These are phyloP conservation scores for Colletotrichum magnum DNA, from an alignment of 2,329 filamentous ascomycete genomes.

Conservation along the genomic window DNA sequence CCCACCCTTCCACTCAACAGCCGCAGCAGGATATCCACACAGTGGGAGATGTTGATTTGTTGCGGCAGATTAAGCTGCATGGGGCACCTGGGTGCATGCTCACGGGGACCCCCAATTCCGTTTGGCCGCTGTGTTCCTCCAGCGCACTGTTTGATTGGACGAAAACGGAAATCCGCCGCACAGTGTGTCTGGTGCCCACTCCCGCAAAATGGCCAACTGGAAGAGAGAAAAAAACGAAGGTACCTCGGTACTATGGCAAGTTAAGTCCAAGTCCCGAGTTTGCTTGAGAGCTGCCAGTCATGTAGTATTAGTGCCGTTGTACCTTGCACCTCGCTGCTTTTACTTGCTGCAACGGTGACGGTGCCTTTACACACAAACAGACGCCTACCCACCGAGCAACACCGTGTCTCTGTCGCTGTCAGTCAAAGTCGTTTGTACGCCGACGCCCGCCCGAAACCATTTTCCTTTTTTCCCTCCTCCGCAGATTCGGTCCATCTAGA, in stretches of 20 bases:
- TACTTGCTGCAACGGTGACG: constrained; percentile 9
- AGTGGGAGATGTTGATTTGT: constrained; percentile 15
- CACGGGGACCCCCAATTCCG: constrained; percentile 6
- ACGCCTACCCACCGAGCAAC: not conserved
- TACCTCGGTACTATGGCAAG: not conserved
- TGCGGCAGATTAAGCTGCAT: constrained; percentile 33
- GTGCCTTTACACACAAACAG: constrained; percentile 2
- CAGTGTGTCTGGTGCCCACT: constrained; percentile 23
- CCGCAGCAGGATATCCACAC: constrained; percentile 18
- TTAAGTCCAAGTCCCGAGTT: too few relatives aligned
- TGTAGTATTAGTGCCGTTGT: constrained; percentile 11
- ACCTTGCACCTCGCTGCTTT: constrained; percentile 9
- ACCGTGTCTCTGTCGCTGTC: not conserved
- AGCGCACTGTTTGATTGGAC: constrained; percentile 31
- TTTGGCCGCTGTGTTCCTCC: constrained; percentile 24
- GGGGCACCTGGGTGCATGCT: constrained; percentile 2
- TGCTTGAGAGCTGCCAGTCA: constrained; percentile 16
- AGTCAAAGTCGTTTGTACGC: not conserved
- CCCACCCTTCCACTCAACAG: constrained; percentile 1
- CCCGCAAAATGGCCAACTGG: constrained; percentile 5
- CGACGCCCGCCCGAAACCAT: constrained; percentile 1
- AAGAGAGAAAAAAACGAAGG: not conserved
- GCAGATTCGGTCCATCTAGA: too few relatives aligned
- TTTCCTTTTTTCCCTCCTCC: constrained; percentile 9
- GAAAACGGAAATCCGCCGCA: constrained; percentile 32